phyloP scores from a whole-genome alignment of 177 flowering plant genomes.

The Tripterygium wilfordii region DNA sequence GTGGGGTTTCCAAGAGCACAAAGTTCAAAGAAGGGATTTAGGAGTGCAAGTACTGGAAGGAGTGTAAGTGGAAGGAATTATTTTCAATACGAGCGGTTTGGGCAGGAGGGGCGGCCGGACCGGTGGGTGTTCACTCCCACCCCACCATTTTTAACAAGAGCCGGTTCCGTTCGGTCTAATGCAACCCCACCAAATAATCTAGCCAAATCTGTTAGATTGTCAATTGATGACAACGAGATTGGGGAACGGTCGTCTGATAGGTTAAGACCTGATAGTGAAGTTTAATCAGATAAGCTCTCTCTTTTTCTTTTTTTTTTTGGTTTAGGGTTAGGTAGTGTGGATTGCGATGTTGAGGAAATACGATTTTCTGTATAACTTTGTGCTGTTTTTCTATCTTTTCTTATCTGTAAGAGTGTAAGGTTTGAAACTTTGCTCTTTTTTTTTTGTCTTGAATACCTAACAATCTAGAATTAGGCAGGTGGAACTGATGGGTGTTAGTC shows the following conservation, averaged over 20 bases:
- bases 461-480: no score
- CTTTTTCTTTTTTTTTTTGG: no score
- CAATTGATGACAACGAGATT: conserved; percentile 6
- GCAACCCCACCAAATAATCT: conserved; percentile 7
- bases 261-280: conserved; percentile 9
- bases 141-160: conserved; percentile 14
- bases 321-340: no score
- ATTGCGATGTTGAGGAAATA: no score
- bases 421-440: no score
- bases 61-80: conserved; percentile 5
- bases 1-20: conserved; percentile 21
- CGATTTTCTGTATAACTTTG: no score
- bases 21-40: conserved; percentile 29
- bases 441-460: no score
- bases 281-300: no score
- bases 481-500: no score
- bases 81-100: conserved; percentile 15
- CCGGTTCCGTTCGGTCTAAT: conserved; percentile 14
- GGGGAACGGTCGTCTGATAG: conserved; percentile 19
- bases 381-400: no score
- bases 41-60: conserved; percentile 14
- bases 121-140: conserved; percentile 8
- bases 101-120: conserved; percentile 5
- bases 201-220: conserved; percentile 6
- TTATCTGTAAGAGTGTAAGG: no score